These are phyloP conservation scores for Leishmania mexicana DNA, from an alignment of 208 protist species.

Conservation along the genomic window DNA sequence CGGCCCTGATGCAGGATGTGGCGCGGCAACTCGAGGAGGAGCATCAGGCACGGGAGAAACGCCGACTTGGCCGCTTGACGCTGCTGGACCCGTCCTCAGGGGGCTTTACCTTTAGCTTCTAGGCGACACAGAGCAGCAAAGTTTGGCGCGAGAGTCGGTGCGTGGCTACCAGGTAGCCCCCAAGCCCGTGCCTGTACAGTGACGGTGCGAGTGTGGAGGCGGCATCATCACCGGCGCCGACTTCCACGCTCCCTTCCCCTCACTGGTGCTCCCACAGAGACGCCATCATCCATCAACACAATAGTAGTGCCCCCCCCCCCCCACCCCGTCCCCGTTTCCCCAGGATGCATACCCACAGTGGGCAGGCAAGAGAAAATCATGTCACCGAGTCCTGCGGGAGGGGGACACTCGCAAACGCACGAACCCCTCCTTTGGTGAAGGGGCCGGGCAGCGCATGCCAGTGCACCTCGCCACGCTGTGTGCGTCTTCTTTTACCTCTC, in stretches of 20 bases:
- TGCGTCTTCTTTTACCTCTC: neutral
- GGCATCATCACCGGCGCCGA: neutral
- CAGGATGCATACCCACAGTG: neutral
- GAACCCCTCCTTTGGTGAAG: neutral
- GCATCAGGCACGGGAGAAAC: constrained; percentile 50
- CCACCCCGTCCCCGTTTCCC: neutral
- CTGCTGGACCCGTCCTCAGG: constrained; percentile 59
- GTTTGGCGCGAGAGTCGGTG: neutral
- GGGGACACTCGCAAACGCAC: neutral
- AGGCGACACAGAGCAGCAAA: neutral
- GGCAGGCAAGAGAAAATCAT: neutral
- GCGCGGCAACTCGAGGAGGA: constrained; percentile 59
- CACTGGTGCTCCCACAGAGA: neutral
- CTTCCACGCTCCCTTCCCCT: neutral
- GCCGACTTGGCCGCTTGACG: constrained; percentile 41
- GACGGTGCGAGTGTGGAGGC: neutral
- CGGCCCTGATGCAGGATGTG: constrained; percentile 57
- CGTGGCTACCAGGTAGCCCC: neutral
- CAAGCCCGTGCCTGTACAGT: neutral
- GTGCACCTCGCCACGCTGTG: neutral
- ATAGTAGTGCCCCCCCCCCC: neutral
- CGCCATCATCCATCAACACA: neutral
- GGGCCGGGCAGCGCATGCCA: neutral
- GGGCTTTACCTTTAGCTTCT: constrained; percentile 84
- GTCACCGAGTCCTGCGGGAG: neutral